Base-by-base conservation (phyloP, 2,329 filamentous ascomycete genomes). In the Aspergillus unguis region DNA sequence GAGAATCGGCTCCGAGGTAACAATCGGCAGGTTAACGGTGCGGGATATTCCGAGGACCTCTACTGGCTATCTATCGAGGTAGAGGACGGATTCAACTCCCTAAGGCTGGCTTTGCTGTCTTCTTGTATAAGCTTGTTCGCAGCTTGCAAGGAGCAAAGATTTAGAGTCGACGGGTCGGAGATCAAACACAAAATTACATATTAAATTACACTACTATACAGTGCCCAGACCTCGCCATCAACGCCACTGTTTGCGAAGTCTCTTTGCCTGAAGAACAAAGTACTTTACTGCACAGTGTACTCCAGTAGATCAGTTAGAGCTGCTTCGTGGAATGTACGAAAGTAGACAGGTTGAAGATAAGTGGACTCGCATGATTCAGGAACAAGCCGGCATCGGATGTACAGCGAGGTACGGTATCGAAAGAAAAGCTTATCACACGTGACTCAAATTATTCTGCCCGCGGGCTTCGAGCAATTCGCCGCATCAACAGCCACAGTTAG, bases 381-480 rank as follows among this genome's bases (percentile, higher is more conserved):
- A 23, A 32, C 41, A 25, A 26, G 36, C 28, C 48, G 42, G 27
- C 9, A 27, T 42, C 50, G 41, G 37, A 31, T 32, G 43, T 44
- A 31, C 5, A 6, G 35, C 17, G n/a, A 8, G 23, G 11, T 50
- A 36, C 35, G 38, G 41, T 36, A 29, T 36, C 28, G 25, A 38
- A 47, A 26, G 5, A 32, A 29, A 27, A 44, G 31, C 50, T 42
- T 35, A 38, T 48, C 17, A 31, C 47, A 38, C 43, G 41, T 54
- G 52, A 50, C 9, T 26, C 6, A 5, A 38, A 32, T 44, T 44
- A 44, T 50, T 23, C 17, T 29, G 61, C 62, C 65, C 62, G 48
- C 45, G 61, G 64, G 61, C 61, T 64, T 52, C 33, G n/a, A 40
- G 43, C 36, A 28, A 44, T 40, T 47, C 42, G 48, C 40, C 29